Evolutionary conservation across 257 asterid genomes (phyloP).

Genomic region (Petrea volubilis): DNA sequence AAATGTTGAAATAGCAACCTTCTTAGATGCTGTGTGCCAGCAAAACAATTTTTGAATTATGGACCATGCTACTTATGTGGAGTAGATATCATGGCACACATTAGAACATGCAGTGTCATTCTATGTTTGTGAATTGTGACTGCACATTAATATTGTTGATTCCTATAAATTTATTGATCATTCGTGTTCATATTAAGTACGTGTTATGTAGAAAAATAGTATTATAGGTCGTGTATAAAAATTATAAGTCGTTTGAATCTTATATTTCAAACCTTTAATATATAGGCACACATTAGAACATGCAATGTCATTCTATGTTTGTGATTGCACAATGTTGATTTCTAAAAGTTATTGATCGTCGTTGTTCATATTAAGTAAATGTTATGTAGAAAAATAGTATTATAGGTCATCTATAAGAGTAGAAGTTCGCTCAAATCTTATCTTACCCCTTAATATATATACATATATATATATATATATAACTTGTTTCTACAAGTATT

Average conservation of each 20-base stretch:
- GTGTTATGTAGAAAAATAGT: neutral
- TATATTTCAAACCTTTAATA: too few species aligned
- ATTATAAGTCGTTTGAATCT: too few species aligned
- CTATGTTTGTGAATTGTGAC: slow-evolving; percentile 26
- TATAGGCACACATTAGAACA: slow-evolving; percentile 35
- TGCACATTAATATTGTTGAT: neutral
- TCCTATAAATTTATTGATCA: slow-evolving; percentile 14
- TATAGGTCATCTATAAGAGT: neutral
- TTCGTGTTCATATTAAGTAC: neutral
- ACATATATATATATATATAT: too few species aligned
- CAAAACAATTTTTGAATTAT: slow-evolving; percentile 12
- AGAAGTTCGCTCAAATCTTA: too few species aligned
- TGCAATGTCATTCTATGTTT: slow-evolving; percentile 33
- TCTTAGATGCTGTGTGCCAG: slow-evolving; percentile 20
- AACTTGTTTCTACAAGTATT: too few species aligned
- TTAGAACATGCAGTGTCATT: slow-evolving; percentile 38
- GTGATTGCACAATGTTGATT: slow-evolving; percentile 11
- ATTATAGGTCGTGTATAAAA: neutral
- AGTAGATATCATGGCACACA: slow-evolving; percentile 32
- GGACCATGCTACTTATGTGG: slow-evolving; percentile 40
- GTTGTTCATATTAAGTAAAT: neutral
- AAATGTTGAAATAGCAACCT: slow-evolving; percentile 30
- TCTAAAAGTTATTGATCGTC: slow-evolving; percentile 7
- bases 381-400: neutral
- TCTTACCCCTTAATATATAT: too few species aligned